phyloP scores from a whole-genome alignment of 345 rosid genomes.

The Melaleuca quinquenervia region DNA sequence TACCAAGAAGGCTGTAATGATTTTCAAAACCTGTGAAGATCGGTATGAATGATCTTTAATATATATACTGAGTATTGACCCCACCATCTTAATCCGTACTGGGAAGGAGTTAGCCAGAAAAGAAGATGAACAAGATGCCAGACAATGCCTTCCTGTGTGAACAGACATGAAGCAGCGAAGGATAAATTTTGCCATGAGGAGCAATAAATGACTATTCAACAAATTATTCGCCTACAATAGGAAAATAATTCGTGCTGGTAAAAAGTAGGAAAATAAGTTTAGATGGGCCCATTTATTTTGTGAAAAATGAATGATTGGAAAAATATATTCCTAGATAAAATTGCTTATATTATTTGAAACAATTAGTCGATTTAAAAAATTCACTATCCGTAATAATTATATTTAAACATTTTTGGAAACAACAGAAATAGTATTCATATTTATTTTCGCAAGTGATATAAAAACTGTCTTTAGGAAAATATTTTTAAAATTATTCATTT shows the following conservation, averaged over 20 bases:
- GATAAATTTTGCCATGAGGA: not conserved
- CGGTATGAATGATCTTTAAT: not conserved
- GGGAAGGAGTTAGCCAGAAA: not conserved
- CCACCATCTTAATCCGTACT: not conserved
- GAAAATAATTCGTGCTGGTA: not conserved
- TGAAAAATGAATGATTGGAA: too few relatives aligned
- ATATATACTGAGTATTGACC: not conserved
- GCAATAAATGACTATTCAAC: not conserved
- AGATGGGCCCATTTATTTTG: not conserved
- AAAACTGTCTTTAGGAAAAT: too few relatives aligned
- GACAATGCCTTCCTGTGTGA: not conserved
- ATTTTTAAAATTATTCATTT: too few relatives aligned
- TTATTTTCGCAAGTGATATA: too few relatives aligned
- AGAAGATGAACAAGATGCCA: not conserved
- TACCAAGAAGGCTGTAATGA: not conserved
- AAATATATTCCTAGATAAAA: too few relatives aligned
- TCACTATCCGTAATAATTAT: too few relatives aligned
- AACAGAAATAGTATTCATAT: too few relatives aligned
- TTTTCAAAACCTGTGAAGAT: not conserved
- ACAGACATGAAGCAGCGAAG: not conserved
- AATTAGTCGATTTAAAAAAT: too few relatives aligned
- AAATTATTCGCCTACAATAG: not conserved
- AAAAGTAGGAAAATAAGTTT: not conserved
- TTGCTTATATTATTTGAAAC: too few relatives aligned
- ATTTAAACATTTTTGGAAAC: too few relatives aligned